phyloP scores from a whole-genome alignment of 495 filamentous ascomycete species.

The Aspergillus conjunctus region DNA sequence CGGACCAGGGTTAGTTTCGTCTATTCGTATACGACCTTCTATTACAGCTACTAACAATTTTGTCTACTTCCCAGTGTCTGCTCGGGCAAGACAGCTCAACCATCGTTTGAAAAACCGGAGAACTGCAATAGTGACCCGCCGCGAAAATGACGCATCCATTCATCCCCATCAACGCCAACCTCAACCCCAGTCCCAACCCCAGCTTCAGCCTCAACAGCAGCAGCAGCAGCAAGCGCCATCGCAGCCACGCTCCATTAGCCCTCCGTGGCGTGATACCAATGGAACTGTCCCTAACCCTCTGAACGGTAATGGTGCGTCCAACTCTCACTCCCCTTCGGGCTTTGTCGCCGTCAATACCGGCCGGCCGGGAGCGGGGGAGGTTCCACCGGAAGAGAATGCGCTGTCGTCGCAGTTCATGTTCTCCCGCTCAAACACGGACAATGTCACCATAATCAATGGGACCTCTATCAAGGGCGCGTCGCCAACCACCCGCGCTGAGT shows the following conservation, averaged over 20 bases:
- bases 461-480: constrained; percentile 55
- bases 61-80: constrained; percentile 58
- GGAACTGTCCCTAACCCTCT: constrained; percentile 24
- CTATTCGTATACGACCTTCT: background rate
- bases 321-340: constrained; percentile 50
- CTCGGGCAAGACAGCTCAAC: constrained; percentile 78
- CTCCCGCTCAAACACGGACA: constrained; percentile 47
- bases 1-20: constrained; percentile 69
- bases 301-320: constrained; percentile 34
- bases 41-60: constrained; percentile 19
- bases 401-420: constrained; percentile 45
- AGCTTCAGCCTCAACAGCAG: background rate
- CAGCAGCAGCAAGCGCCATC: constrained; percentile 18
- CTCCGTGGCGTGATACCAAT: constrained; percentile 43
- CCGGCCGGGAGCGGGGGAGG: constrained; percentile 36
- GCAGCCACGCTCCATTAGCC: constrained; percentile 34
- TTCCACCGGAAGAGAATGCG: constrained; percentile 33
- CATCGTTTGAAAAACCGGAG: constrained; percentile 76
- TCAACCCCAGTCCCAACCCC: background rate
- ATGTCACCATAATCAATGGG: constrained; percentile 53
- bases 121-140: constrained; percentile 65
- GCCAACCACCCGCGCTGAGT: constrained; percentile 52
- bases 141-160: constrained; percentile 51
- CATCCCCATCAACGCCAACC: constrained; percentile 21
- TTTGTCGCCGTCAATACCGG: constrained; percentile 62